Conservation (phyloP, 2,329 filamentous ascomycete species). For the Ascochyta koolunga region DNA sequence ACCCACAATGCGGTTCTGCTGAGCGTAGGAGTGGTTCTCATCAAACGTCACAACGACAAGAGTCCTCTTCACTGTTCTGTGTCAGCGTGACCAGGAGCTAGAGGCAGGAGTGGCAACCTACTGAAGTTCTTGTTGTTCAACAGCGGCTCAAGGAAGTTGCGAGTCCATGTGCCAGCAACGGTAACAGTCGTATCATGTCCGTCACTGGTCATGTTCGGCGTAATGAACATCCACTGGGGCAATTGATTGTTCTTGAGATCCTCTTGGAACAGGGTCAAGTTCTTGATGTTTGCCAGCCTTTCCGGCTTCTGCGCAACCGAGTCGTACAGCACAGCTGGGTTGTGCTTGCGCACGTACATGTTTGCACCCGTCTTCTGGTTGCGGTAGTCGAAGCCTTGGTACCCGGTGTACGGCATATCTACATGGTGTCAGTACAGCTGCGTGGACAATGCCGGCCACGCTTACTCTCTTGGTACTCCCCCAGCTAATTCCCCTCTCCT, state of each 20-base stretch:
- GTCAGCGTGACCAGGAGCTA: background rate
- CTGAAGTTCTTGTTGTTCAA: constrained; percentile 71
- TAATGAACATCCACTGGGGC: constrained; percentile 45
- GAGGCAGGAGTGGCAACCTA: background rate
- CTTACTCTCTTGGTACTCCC: constrained; percentile 69
- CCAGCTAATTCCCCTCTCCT: constrained; percentile 54
- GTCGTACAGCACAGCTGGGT: constrained; percentile 69
- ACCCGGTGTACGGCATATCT: constrained; percentile 76
- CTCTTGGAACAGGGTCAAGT: constrained; percentile 68
- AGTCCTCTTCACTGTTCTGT: constrained; percentile 64
- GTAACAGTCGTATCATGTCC: constrained; percentile 75
- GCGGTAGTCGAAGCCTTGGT: constrained; percentile 64
- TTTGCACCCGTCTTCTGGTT: constrained; percentile 71
- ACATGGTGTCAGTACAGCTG: background rate
- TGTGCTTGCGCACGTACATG: constrained; percentile 85
- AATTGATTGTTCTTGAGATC: constrained; percentile 32
- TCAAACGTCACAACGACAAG: constrained; percentile 80
- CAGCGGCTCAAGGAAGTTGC: constrained; percentile 72
- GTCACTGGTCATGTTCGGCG: constrained; percentile 75
- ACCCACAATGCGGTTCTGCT: constrained; percentile 71
- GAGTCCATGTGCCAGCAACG: constrained; percentile 71
- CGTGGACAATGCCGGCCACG: background rate
- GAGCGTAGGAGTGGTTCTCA: constrained; percentile 73
- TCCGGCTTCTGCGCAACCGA: constrained; percentile 64
- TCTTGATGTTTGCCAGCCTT: constrained; percentile 74